These are phyloP conservation scores for Beta macrorhiza DNA, from an alignment of 179 eudicot genomes.

Conservation along the genomic window DNA sequence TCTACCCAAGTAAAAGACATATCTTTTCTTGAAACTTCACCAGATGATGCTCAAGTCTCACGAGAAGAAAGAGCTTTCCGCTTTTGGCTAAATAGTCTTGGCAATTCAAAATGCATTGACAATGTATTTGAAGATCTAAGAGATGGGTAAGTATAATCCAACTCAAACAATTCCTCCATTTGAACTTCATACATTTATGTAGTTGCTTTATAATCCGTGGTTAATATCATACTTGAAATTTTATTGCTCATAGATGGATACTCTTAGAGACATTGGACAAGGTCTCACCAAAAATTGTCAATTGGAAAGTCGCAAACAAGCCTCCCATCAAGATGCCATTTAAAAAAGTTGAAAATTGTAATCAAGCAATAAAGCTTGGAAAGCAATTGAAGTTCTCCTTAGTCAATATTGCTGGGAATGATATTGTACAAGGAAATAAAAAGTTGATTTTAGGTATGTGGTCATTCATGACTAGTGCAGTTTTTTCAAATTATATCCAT, in stretches of 20 bases:
- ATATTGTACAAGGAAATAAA: constrained; percentile 91
- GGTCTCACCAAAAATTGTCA: constrained; percentile 86
- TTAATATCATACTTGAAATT: neutral
- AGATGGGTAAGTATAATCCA: constrained; percentile 63
- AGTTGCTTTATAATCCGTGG: constrained; percentile 7
- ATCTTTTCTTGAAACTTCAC: constrained; percentile 73
- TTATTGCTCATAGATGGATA: constrained; percentile 63
- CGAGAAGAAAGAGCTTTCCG: constrained; percentile 89
- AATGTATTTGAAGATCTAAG: constrained; percentile 95
- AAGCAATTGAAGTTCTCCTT: constrained; percentile 90
- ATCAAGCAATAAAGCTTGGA: constrained; percentile 89
- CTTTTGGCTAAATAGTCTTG: constrained; percentile 91
- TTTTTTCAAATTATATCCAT: neutral
- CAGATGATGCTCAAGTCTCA: constrained; percentile 75
- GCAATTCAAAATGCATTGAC: constrained; percentile 70
- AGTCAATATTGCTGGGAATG: constrained; percentile 94
- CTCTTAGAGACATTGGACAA: constrained; percentile 85
- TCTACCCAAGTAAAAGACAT: constrained; percentile 75
- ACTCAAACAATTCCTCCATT: neutral
- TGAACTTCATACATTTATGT: neutral
- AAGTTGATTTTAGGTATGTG: constrained; percentile 74
- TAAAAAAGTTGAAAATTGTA: constrained; percentile 93
- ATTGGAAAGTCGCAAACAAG: constrained; percentile 79
- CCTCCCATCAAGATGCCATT: constrained; percentile 98
- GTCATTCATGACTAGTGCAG: constrained; percentile 3